Evolutionary conservation across 805 yeast species (phyloP).

Genomic region (Nematodospora valgi): DNA sequence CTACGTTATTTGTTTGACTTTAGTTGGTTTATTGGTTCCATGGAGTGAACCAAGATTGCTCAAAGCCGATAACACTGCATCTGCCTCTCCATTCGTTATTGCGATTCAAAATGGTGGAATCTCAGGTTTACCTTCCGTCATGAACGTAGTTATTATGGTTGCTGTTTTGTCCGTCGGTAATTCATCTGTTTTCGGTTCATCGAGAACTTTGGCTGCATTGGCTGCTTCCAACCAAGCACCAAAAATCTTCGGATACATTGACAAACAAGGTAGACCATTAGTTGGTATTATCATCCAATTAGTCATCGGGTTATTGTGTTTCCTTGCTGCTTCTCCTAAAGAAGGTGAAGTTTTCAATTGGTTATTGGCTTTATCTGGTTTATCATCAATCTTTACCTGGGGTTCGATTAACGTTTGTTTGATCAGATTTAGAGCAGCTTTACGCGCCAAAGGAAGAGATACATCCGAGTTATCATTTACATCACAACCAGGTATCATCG

Average conservation of each 20-base stretch:
- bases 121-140: conserved; percentile 57
- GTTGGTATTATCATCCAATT: conserved; percentile 51
- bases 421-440: conserved; percentile 57
- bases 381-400: conserved; percentile 65
- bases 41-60: conserved; percentile 26
- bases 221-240: conserved; percentile 66
- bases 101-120: conserved; percentile 65
- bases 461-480: conserved; percentile 49
- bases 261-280: conserved; percentile 65
- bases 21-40: conserved; percentile 26
- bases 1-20: conserved; percentile 28
- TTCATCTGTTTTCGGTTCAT: conserved; percentile 64
- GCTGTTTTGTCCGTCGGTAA: conserved; percentile 74
- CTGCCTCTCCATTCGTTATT: conserved; percentile 81
- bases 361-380: conserved; percentile 61
- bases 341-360: conserved; percentile 58
- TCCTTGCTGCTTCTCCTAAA: conserved; percentile 56
- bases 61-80: conserved; percentile 45
- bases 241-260: conserved; percentile 54
- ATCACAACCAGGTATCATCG: conserved; percentile 50
- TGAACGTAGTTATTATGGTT: conserved; percentile 66
- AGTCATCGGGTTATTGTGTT: conserved; percentile 57
- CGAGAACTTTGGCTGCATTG: conserved; percentile 63
- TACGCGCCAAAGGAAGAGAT: conserved; percentile 51
- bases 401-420: conserved; percentile 57